Conservation (phyloP, 2,329 filamentous ascomycete species). For the Pseudopyrenochaeta lycopersici region DNA sequence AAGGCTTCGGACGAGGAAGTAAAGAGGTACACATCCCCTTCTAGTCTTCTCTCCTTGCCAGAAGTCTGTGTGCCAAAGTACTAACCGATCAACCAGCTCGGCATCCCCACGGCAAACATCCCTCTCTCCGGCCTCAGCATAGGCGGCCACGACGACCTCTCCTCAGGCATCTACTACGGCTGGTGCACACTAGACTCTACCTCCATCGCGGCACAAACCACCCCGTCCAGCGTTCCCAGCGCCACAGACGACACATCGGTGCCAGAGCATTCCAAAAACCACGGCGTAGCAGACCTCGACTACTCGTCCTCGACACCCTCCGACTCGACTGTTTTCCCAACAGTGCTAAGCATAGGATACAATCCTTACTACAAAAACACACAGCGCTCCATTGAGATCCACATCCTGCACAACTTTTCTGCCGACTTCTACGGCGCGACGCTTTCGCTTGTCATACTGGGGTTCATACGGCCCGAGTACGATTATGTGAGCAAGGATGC, state of each 20-base stretch:
- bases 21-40: constrained; percentile 76
- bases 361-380: constrained; percentile 98
- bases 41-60: too few relatives aligned
- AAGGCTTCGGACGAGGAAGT: constrained; percentile 91
- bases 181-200: constrained; percentile 77
- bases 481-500: constrained; percentile 88
- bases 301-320: constrained; percentile 23
- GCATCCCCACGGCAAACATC: constrained; percentile 95
- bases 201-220: constrained; percentile 34
- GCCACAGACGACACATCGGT: constrained; percentile 23
- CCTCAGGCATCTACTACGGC: constrained; percentile 92
- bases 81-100: constrained; percentile 66
- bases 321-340: constrained; percentile 31
- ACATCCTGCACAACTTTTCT: constrained; percentile 80
- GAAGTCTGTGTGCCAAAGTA: too few relatives aligned
- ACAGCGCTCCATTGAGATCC: constrained; percentile 85
- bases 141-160: constrained; percentile 67
- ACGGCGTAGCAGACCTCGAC: constrained; percentile 37
- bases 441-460: constrained; percentile 82
- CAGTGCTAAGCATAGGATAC: constrained; percentile 68
- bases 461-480: constrained; percentile 87
- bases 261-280: constrained; percentile 31
- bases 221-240: constrained; percentile 39
- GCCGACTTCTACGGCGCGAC: constrained; percentile 85
- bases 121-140: constrained; percentile 75